Base-by-base conservation (phyloP, 768 basidiomycete genomes). In the Mycena latifolia region DNA sequence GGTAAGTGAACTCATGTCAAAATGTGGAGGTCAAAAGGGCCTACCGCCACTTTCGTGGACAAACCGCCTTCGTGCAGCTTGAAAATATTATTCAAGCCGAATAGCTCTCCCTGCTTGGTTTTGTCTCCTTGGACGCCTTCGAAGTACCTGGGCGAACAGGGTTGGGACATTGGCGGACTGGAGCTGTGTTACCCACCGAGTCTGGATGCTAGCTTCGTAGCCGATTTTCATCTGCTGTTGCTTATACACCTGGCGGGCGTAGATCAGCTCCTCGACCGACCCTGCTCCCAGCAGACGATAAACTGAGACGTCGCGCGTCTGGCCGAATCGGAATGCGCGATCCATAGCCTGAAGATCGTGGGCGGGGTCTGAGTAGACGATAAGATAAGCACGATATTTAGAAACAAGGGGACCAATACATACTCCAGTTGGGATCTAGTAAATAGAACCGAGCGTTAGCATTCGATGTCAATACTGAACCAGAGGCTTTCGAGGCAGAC, bases 271-370 rank as follows among this genome's bases (percentile, higher is more conserved):
- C 72, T 96, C 94, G 15, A 96, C 84, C 9, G 93, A 93, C 3
- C 95, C 95, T 4, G 94, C 93, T 0, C 92, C 94, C 18, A 97
- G 82, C 9, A 97, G 83, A 37, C 95, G 87, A 72, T 89, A 94
- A 1, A 96, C 94, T 1, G 86, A 82, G 24, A 97, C 95, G 71
- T 96, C 91, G 22, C 94, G 90, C 1, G 85, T 89, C 77, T 97
- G 95, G 17, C 95, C 95, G 65, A 94, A 92, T 7, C 93, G 88
- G 74, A 91, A 95, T 1, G 93, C 93, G 59, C 90, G 82, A 65
- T 95, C 94, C 92, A 94, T 94, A 3, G 94, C 94, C 75, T 95
- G 97, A 10, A 98, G 78, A 75, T 99, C 97, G 71, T 98, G 93
- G 0, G 96, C 94, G 7, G 97, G 97, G 78, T 98, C 95, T 96